phyloP scores from a whole-genome alignment of 2,329 filamentous ascomycete genomes.

The Aspergillus carbonarius region DNA sequence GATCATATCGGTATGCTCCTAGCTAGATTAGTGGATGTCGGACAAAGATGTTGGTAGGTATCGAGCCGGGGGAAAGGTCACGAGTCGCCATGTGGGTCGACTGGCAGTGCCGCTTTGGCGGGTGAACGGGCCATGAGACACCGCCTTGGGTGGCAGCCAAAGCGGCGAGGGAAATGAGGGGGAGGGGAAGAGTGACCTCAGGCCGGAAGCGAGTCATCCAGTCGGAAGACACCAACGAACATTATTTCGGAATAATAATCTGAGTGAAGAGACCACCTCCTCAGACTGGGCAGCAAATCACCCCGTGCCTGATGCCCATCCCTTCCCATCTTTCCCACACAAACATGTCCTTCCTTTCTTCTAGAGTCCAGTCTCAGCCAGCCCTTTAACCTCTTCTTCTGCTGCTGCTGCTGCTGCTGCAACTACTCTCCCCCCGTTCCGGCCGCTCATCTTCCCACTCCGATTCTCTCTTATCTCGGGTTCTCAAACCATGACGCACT shows the following conservation, averaged over 20 bases:
- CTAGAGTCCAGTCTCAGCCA: conserved; percentile 1
- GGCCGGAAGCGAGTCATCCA: not conserved
- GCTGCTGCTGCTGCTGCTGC: not conserved
- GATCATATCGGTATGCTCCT: not conserved
- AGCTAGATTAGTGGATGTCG: not conserved
- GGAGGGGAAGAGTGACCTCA: conserved; percentile 19
- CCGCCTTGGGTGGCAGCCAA: not conserved
- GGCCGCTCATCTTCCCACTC: conserved; percentile 3
- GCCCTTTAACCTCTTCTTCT: conserved; percentile 4
- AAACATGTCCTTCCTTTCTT: conserved; percentile 4
- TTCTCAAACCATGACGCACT: conserved; percentile 37
- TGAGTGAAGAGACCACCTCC: no score
- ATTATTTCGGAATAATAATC: no score
- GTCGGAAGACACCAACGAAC: conserved; percentile 2
- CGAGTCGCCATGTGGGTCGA: not conserved
- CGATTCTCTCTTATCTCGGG: conserved; percentile 14
- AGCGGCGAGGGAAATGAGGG: conserved; percentile 23
- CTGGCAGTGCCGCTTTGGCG: not conserved
- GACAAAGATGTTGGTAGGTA: not conserved
- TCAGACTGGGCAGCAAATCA: conserved; percentile 19
- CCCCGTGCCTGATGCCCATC: conserved; percentile 17
- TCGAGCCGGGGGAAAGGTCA: not conserved
- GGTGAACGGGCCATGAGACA: not conserved
- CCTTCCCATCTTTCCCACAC: conserved; percentile 6
- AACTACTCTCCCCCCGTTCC: not conserved